These are phyloP conservation scores for Malus fusca DNA, from an alignment of 306 rosid genomes.

Conservation along the genomic window DNA sequence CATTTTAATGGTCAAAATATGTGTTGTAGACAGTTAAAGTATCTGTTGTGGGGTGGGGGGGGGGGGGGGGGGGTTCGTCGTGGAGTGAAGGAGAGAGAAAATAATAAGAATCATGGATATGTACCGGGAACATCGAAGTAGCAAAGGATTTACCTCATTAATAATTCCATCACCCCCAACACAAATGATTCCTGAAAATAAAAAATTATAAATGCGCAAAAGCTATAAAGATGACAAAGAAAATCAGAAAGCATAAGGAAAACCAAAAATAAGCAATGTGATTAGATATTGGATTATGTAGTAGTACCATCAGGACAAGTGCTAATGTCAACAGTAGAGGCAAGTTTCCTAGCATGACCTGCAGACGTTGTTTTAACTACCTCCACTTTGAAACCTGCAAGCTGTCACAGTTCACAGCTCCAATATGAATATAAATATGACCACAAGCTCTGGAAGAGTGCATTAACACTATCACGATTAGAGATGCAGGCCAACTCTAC, in stretches of 20 bases:
- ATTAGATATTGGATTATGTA: slow-evolving; percentile 10
- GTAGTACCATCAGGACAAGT: slow-evolving; percentile 88
- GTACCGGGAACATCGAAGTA: slow-evolving; percentile 10
- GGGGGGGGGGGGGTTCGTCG: too few species aligned
- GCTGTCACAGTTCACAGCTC: slow-evolving; percentile 59
- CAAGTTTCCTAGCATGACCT: slow-evolving; percentile 88
- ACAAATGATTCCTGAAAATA: slow-evolving; percentile 78
- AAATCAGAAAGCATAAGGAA: slow-evolving; percentile 9
- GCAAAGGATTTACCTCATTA: slow-evolving; percentile 72
- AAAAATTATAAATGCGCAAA: slow-evolving; percentile 12
- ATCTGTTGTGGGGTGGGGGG: too few species aligned
- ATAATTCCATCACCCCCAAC: slow-evolving; percentile 99
- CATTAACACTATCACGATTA: neutral
- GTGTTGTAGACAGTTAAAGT: neutral
- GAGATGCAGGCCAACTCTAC: neutral
- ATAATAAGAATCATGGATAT: neutral
- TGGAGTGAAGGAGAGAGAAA: too few species aligned
- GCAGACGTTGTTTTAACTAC: slow-evolving; percentile 85
- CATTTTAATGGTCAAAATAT: neutral
- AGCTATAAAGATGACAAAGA: slow-evolving; percentile 14
- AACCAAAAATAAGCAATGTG: slow-evolving; percentile 11
- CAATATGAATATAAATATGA: slow-evolving; percentile 13
- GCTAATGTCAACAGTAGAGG: slow-evolving; percentile 85
- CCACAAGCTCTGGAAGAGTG: slow-evolving; percentile 6
- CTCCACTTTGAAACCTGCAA: slow-evolving; percentile 98